Evolutionary conservation across 192 early-diverging fungal species (phyloP), one percentile per base, ranked within the genome.

Genomic region (Dispira parvispora): DNA sequence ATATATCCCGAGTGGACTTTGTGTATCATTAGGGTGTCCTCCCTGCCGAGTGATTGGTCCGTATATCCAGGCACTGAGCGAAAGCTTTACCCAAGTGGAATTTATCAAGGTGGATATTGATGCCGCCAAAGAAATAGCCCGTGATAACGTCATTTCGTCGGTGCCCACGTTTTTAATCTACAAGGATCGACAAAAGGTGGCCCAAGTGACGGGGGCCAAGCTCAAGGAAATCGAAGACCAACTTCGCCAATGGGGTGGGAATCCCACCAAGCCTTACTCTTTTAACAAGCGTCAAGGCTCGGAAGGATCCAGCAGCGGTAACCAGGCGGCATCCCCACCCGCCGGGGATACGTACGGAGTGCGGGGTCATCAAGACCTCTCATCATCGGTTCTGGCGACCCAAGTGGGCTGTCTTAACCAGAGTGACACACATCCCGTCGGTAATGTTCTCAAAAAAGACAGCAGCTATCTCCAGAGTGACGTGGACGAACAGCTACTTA

Each of bases 401-500:
- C 84, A 90, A 73, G 75, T 86, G 52, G 85, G 88, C 54, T 84
- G 90, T 67, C 74, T 95, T 65, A 98, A 98, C 83, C 84, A 92
- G 65, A 78, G 81, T 62, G 82, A 81, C 65, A 80, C 82, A 43
- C 82, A 91, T 63, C 78, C 79, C 16, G 76, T 93, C 61, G 71
- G 76, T 9, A 91, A 88, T 63, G 77, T 89, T 18, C 88, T 95
- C 66, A 79, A 81, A 16, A 77, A 79, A 43, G 83, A 82, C 58
- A 82, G 80, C 12, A 70, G 78, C 2, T 83, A 73, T 52, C 68
- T 98, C 52, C 88, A 98, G 69, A 88, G 84, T 71, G 94, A 98
- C 75, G 89, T 90, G 1, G 94, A 98, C 69, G 94, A 95, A 78
- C 94, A 98, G 65, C 72, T 98, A 47, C 84, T 98, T 45, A 78